Evolutionary conservation across 768 basidiomycete species (phyloP), one percentile per base, ranked within the genome.

Genomic region (Chiua virens): DNA sequence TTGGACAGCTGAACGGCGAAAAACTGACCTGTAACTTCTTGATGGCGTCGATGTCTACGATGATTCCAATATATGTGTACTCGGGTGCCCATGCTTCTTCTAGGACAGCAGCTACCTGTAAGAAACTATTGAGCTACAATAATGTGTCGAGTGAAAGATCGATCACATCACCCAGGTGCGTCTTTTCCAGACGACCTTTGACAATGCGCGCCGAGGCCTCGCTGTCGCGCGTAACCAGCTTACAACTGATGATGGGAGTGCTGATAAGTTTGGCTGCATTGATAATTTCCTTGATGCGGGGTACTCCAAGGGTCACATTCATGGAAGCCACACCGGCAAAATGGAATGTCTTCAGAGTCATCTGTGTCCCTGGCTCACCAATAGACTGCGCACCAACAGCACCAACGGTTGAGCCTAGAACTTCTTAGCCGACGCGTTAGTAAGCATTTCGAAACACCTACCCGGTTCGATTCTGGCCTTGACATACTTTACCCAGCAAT

Each of bases 331-430:
- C 96, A 74, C 97, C 97, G 61, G 97, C 97, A 71, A 98, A 99
- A 78, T 99, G 97, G 84, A 99, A 99, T 49, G 97, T 98, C 73
- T 98, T 98, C 57, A 98, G 71, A 2, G 96, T 98, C 97, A 99
- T 99, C 67, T 99, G 97, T 0, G 97, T 99, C 37, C 96, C 97
- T 1, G 97, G 97, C 71, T 99, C 97, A 63, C 97, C 97, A 57
- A 99, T 98, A 1, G 97, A 98, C 65, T 99, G 97, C 6, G 97
- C 97, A 5, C 96, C 97, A 37, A 99, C 93, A 27, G 97, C 97
- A 25, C 97, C 97, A 18, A 99, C 97, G 18, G 97, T 98, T 0
- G 96, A 98, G 10, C 95, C 94, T 92, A 44, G 27, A 40, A 3
- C 15, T 3, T 4, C 13, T 49, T 32, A 49, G 30, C 3, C 4